Evolutionary conservation across 768 basidiomycete species (phyloP), one percentile per base, ranked within the genome.

Genomic region (Candolleomyces aberdarensis): DNA sequence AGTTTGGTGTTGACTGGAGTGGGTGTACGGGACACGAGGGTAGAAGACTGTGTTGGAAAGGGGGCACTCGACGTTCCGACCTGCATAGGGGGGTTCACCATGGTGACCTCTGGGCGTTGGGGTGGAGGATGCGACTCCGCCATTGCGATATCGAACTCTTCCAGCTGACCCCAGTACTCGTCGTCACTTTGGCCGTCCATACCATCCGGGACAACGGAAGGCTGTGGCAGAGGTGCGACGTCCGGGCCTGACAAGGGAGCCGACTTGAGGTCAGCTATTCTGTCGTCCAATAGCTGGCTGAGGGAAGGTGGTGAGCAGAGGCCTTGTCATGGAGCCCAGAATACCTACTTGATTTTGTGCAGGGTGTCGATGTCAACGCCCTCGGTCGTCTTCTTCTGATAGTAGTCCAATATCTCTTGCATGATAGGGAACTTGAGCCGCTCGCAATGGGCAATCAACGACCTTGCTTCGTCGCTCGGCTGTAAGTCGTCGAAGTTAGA

Each of bases 81-180:
- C 36, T 36, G 36, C 11, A 11, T 11, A 8, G 36, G 5, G 36
- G 36, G 36, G 36, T 36, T 11, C 6, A 5, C 8, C 5, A 36
- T 36, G 8, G 36, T 11, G 36, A 6, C 36, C 8, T 36, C 36
- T 11, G 36, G 36, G 36, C 1, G 62, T 67, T 7, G 60, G 19
- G 14, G 13, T n/a, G 39, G n/a, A 56, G 49, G 55, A 70, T 65
- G 47, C 4, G 52, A 4, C n/a, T 71, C 74, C 17, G 75, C 71
- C 65, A 74, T 69, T 5, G 72, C 62, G 19, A 79, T 68, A 32
- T 57, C 51, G 39, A 56, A 48, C 31, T 80, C 80, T n/a, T 78
- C 77, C 55, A 83, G 64, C 15, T 71, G 71, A 49, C 74, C 76
- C 80, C 83, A 86, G 39, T 80, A 75, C 10, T 73, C 75, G 19